Evolutionary conservation across 139 green algal species (phyloP), one percentile per base, ranked within the genome.

Genomic region (Auxenochlorella protothecoides): DNA sequence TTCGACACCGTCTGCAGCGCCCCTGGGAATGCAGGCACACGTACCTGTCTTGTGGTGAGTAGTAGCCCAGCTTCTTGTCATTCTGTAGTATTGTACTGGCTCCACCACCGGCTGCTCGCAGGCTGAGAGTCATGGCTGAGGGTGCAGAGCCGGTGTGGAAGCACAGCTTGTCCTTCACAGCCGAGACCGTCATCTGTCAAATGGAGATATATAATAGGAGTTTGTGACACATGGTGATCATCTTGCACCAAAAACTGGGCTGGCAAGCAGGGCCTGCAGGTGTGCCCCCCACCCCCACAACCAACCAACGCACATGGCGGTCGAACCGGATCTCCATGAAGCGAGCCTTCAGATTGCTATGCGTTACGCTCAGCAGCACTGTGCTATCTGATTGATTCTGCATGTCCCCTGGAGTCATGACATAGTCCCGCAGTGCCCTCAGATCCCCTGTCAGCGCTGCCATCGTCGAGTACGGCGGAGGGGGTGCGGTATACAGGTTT

Each of bases 321-420:
- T 97, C 92, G 3, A 99, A 84, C 0, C 92, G 79, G 9, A 99
- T 85, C 77, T 98, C 94, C 76, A 95, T 89, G 71, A 98, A 97
- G 27, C 80, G 79, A 8, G 86, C 85, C 53, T 93, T 89, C 14
- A 99, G 77, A 77, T 98, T 96, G 79, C 78, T 90, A 83, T 99
- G 95, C 27, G 92, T 90, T 8, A 97, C 74, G 61, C 90, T 75
- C 44, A 99, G 77, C 9, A 90, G 77, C 14, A 98, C 91, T 4
- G 93, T 98, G 55, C 71, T 85, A 2, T 96, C 90, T 3, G 86
- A 81, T n/a, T 87, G 77, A 61, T 89, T 87, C 69, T 75, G 69
- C 27, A 61, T 78, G 5, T 71, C 73, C 54, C 61, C 59, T 55
- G 82, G 79, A 0, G 63, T 72, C 5, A 77, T 80, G 0, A 93